These are phyloP conservation scores for Leishmania amazonensis DNA, from an alignment of 208 protist genomes.

Conservation along the genomic window DNA sequence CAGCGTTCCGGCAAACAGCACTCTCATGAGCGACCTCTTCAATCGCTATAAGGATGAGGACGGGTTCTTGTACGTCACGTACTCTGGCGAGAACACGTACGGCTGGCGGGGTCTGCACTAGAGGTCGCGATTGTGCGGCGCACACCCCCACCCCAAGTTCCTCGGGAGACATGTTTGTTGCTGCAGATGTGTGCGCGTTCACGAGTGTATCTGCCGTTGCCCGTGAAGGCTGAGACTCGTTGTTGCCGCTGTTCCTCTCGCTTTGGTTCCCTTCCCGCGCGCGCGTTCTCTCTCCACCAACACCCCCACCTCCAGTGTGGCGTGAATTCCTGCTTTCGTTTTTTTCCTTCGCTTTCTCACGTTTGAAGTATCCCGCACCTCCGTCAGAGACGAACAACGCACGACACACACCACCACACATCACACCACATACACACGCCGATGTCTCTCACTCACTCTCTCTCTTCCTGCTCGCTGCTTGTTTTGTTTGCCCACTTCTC, in stretches of 20 bases:
- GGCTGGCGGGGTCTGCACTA: slow-evolving; percentile 32
- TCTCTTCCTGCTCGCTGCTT: not conserved
- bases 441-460: not conserved
- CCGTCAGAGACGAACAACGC: not conserved
- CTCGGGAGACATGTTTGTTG: not conserved
- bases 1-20: slow-evolving; percentile 80
- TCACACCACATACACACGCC: not conserved
- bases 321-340: not conserved
- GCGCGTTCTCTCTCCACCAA: not conserved
- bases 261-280: not conserved
- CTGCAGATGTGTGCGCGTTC: not conserved
- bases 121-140: not conserved
- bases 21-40: slow-evolving; percentile 77
- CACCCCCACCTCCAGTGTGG: not conserved
- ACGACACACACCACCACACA: not conserved
- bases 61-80: slow-evolving; percentile 92
- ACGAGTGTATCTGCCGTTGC: not conserved
- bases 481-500: not conserved
- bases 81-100: slow-evolving; percentile 91
- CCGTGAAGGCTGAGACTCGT: not conserved
- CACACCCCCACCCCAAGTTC: not conserved
- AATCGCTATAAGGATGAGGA: slow-evolving; percentile 94
- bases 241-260: not conserved
- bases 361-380: not conserved
- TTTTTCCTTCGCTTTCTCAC: not conserved